A percentile compares a stretch with the other conserved stretches of the same genome.
phyloP scores from a whole-genome alignment of 2,329 filamentous ascomycete genomes.

The Epichloe festucae region DNA sequence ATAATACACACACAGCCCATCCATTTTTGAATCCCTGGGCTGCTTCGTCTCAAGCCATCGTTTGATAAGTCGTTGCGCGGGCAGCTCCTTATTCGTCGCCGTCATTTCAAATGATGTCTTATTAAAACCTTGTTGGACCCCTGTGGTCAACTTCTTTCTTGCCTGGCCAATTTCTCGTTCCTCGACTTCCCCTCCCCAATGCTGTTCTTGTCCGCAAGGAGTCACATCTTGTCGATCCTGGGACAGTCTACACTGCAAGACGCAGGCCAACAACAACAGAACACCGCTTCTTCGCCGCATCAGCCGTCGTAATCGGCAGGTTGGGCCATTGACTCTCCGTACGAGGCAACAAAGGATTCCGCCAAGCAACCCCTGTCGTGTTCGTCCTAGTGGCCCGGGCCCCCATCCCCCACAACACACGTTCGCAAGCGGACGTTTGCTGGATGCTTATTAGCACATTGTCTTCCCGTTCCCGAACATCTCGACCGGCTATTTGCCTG shows the following conservation, averaged over 20 bases:
- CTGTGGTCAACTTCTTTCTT: background rate
- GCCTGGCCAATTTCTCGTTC: too few relatives aligned
- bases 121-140: conserved; percentile 1
- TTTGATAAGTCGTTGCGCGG: background rate
- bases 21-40: background rate
- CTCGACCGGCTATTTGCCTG: background rate
- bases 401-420: background rate
- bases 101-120: background rate
- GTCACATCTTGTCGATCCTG: too few relatives aligned
- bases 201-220: too few relatives aligned
- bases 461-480: background rate
- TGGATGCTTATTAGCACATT: background rate
- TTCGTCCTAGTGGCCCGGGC: background rate
- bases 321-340: background rate
- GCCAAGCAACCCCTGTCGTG: background rate
- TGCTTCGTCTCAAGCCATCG: background rate
- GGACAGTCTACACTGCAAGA: too few relatives aligned
- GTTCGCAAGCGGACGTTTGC: background rate
- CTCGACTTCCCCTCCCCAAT: too few relatives aligned
- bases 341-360: background rate
- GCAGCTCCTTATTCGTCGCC: background rate
- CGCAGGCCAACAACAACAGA: background rate
- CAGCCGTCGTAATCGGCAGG: conserved; percentile 2
- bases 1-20: too few relatives aligned
- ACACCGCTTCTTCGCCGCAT: conserved; percentile 3